Evolutionary conservation across 164 flowering plant genomes (phyloP).

Genomic region (Chimonanthus salicifolius): DNA sequence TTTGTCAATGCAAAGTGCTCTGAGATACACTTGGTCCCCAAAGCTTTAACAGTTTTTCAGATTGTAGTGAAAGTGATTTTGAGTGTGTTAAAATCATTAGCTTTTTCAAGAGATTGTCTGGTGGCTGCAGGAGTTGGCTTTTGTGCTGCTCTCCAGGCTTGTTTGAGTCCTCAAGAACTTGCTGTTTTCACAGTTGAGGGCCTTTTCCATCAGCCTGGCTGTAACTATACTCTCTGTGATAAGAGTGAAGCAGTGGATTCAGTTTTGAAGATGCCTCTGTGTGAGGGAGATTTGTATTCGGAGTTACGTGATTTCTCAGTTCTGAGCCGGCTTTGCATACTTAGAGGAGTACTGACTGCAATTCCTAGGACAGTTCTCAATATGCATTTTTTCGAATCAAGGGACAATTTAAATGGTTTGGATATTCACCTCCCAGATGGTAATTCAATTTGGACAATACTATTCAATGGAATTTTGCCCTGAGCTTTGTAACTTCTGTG

Average conservation of each 20-base stretch:
- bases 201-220: slow-evolving; percentile 34
- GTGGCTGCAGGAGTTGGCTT: slow-evolving; percentile 95
- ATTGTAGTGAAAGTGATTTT: slow-evolving; percentile 39
- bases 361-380: slow-evolving; percentile 69
- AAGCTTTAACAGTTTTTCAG: slow-evolving; percentile 32
- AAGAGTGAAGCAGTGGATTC: slow-evolving; percentile 19
- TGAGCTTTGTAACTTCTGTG: slow-evolving; percentile 79
- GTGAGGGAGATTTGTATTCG: slow-evolving; percentile 38
- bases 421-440: slow-evolving; percentile 13
- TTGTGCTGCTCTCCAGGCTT: slow-evolving; percentile 83
- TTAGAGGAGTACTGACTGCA: slow-evolving; percentile 93
- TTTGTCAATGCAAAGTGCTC: slow-evolving; percentile 24
- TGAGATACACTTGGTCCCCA: slow-evolving; percentile 6
- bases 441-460: slow-evolving; percentile 51
- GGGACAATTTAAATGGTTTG: slow-evolving; percentile 15
- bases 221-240: slow-evolving; percentile 14
- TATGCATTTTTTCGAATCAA: slow-evolving; percentile 26
- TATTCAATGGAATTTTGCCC: slow-evolving; percentile 84
- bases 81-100: slow-evolving; percentile 51
- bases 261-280: slow-evolving; percentile 36
- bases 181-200: slow-evolving; percentile 47
- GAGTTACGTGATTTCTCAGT: slow-evolving; percentile 47
- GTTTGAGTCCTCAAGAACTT: slow-evolving; percentile 55
- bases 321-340: slow-evolving; percentile 76
- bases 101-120: slow-evolving; percentile 85